Conservation (phyloP, 2,329 filamentous ascomycete species). For the Diaporthe citriasiana region DNA sequence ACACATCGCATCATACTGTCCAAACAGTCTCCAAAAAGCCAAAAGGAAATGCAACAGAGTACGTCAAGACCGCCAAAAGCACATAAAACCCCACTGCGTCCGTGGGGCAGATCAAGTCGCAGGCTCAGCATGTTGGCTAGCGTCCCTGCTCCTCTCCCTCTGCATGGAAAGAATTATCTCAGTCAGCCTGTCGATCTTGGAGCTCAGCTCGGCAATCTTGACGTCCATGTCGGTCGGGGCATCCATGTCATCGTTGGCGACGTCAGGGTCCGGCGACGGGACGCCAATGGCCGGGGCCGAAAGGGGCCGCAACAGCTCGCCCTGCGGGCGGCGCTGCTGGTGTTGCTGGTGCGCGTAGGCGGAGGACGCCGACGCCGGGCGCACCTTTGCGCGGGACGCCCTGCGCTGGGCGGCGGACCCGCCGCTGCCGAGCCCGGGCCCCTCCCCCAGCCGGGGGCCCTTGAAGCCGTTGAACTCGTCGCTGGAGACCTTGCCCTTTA, state of each 20-base stretch:
- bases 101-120: not conserved
- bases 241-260: conserved; percentile 42
- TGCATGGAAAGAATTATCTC: conserved; percentile 42
- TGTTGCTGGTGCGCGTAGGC: conserved; percentile 45
- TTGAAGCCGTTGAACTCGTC: conserved; percentile 65
- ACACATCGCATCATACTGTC: not conserved
- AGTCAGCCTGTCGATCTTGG: conserved; percentile 43
- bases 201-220: conserved; percentile 39
- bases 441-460: conserved; percentile 54
- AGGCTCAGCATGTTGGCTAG: conserved; percentile 13
- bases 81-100: not conserved
- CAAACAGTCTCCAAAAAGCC: not conserved
- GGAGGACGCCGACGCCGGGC: conserved; percentile 43
- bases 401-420: conserved; percentile 24
- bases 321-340: not conserved
- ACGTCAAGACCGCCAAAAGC: not conserved
- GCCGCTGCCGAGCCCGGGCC: not conserved
- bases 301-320: conserved; percentile 32
- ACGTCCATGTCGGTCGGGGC: conserved; percentile 54
- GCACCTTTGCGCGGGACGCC: conserved; percentile 34
- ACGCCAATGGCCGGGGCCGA: conserved; percentile 12
- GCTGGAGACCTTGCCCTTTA: conserved; percentile 55
- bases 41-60: not conserved
- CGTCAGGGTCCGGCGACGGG: conserved; percentile 23
- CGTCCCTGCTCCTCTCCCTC: conserved; percentile 36